Conservation (phyloP, 148 eudicot genomes). For the Salicornia ramosissima region DNA sequence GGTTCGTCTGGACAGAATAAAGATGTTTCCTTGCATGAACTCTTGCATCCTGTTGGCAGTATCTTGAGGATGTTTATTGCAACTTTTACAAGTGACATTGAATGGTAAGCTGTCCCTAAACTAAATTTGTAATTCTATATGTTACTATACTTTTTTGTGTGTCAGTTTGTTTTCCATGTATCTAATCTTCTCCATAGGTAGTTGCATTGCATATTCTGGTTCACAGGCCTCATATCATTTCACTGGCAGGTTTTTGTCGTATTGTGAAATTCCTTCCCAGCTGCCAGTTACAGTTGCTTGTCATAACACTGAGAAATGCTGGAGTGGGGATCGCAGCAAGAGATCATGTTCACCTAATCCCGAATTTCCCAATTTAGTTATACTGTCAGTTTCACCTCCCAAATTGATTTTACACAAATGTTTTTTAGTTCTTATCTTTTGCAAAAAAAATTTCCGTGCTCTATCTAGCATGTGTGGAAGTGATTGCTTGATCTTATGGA, state of each 20-base stretch:
- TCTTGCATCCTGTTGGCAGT: slow-evolving; percentile 65
- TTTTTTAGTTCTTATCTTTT: not conserved
- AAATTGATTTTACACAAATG: not conserved
- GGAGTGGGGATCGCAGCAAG: slow-evolving; percentile 60
- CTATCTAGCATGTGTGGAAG: slow-evolving; percentile 4
- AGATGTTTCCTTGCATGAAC: slow-evolving; percentile 68
- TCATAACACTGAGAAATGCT: slow-evolving; percentile 75
- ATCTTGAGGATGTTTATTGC: slow-evolving; percentile 66
- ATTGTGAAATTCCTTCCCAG: slow-evolving; percentile 68
- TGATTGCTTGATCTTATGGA: slow-evolving; percentile 16
- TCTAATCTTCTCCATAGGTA: not conserved
- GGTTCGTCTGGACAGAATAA: slow-evolving; percentile 30
- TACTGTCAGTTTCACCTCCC: slow-evolving; percentile 60
- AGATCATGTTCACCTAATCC: slow-evolving; percentile 61
- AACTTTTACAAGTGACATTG: slow-evolving; percentile 76
- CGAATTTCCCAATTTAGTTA: slow-evolving; percentile 68
- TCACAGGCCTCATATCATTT: slow-evolving; percentile 15
- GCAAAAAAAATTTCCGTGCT: not conserved
- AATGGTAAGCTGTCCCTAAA: slow-evolving; percentile 43
- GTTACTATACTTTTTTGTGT: not conserved
- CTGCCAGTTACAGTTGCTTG: slow-evolving; percentile 81
- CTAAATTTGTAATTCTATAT: not conserved
- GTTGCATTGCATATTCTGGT: not conserved
- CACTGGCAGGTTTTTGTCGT: slow-evolving; percentile 66
- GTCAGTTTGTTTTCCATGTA: not conserved